These are phyloP conservation scores for Kurtzmaniella quercitrusa DNA, from an alignment of 1,139 yeast species.

Conservation along the genomic window DNA sequence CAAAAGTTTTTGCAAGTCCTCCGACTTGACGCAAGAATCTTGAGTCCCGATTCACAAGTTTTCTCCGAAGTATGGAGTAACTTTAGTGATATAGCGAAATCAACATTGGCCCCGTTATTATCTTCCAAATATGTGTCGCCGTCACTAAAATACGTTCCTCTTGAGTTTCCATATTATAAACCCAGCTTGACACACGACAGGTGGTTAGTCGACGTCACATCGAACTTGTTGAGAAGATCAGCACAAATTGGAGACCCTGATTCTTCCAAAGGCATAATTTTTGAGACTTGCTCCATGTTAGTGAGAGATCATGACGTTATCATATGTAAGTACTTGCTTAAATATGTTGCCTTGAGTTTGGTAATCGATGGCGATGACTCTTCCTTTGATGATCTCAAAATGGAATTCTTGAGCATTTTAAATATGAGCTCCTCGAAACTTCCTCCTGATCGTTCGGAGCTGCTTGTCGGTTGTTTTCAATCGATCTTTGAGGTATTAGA, in stretches of 20 bases:
- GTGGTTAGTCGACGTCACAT: conserved; percentile 73
- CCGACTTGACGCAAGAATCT: conserved; percentile 43
- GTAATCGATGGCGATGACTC: conserved; percentile 48
- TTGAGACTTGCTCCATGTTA: conserved; percentile 61
- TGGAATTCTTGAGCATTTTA: conserved; percentile 60
- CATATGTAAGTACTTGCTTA: conserved; percentile 69
- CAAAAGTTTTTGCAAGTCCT: conserved; percentile 77
- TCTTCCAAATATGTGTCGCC: conserved; percentile 69
- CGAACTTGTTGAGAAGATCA: conserved; percentile 56
- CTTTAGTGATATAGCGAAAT: conserved; percentile 64
- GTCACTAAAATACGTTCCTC: conserved; percentile 34
- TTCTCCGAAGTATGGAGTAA: conserved; percentile 50
- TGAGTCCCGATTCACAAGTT: conserved; percentile 19
- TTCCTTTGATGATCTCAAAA: conserved; percentile 42
- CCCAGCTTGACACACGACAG: conserved; percentile 33
- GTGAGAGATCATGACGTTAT: conserved; percentile 71
- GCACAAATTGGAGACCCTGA: conserved; percentile 10
- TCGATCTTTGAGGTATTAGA: conserved; percentile 77
- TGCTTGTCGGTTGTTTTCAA: conserved; percentile 61
- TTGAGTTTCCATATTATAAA: conserved; percentile 32
- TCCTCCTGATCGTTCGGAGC: conserved; percentile 53
- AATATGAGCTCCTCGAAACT: conserved; percentile 33
- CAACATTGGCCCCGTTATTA: conserved; percentile 72
- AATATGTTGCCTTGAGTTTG: conserved; percentile 71
- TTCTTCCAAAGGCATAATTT: conserved; percentile 37